Evolutionary conservation across 768 basidiomycete species (phyloP).

Genomic region (Multifurca ochricompacta): DNA sequence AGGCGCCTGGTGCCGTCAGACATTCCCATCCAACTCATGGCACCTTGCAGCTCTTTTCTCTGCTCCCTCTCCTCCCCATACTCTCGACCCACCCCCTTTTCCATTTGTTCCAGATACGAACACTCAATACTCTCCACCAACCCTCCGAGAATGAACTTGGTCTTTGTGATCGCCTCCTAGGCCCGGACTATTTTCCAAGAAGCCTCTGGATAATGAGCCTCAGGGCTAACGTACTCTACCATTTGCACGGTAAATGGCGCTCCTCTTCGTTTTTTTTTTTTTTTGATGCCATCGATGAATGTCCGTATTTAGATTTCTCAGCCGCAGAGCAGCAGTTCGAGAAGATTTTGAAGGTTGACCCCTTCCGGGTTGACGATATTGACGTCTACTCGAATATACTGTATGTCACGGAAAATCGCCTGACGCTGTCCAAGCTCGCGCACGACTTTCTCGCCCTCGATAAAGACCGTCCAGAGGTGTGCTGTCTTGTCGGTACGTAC

Average conservation of each 20-base stretch:
- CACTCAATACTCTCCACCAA: conserved; percentile 81
- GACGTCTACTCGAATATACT: conserved; percentile 96
- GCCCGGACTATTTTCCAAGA: conserved; percentile 64
- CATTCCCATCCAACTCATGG: not conserved
- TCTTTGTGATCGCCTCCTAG: conserved; percentile 71
- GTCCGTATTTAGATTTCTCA: conserved; percentile 60
- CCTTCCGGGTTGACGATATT: conserved; percentile 87
- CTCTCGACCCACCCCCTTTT: conserved; percentile 47
- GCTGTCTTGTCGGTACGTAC: conserved; percentile 83
- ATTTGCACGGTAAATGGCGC: conserved; percentile 69
- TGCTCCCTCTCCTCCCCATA: conserved; percentile 40
- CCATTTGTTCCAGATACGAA: conserved; percentile 79
- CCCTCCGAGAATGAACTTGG: conserved; percentile 80
- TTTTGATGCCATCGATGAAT: conserved; percentile 1
- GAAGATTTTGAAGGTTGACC: conserved; percentile 70
- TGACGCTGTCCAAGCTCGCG: conserved; percentile 85
- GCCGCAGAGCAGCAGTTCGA: conserved; percentile 83
- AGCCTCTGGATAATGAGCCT: conserved; percentile 84
- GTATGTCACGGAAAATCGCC: conserved; percentile 85
- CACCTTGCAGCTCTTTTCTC: conserved; percentile 33
- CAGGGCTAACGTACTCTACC: conserved; percentile 80
- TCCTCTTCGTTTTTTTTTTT: conserved; percentile 29
- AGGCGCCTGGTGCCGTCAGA: not conserved
- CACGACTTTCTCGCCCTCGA: conserved; percentile 86
- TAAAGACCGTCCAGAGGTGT: conserved; percentile 92